Percentiles rank a stretch among this genome's conserved stretches.
phyloP scores from a whole-genome alignment of 2,329 filamentous ascomycete species.

The Zymoseptoria crescenta region DNA sequence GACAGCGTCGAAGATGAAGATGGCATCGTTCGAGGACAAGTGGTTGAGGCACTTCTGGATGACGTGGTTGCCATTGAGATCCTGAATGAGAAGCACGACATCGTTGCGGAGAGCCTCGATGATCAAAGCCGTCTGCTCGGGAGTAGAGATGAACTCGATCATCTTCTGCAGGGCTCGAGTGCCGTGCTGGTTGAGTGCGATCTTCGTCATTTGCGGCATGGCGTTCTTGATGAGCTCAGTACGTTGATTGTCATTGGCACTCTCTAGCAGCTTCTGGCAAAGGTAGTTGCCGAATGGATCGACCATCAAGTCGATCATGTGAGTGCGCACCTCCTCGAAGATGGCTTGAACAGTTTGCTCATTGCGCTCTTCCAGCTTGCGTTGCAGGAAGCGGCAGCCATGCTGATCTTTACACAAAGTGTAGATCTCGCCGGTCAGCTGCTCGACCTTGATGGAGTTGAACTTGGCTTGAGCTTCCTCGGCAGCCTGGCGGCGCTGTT shows the following conservation, averaged over 20 bases:
- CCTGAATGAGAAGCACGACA: slow-evolving; percentile 91
- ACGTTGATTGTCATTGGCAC: slow-evolving; percentile 88
- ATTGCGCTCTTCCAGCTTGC: slow-evolving; percentile 87
- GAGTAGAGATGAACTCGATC: slow-evolving; percentile 91
- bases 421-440: slow-evolving; percentile 76
- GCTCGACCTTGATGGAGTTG: slow-evolving; percentile 73
- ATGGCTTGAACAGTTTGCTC: slow-evolving; percentile 83
- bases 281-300: slow-evolving; percentile 99
- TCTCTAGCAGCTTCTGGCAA: slow-evolving; percentile 96
- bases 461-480: slow-evolving; percentile 68
- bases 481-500: slow-evolving; percentile 66
- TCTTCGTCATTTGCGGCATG: slow-evolving; percentile 76
- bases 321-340: slow-evolving; percentile 84
- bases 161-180: slow-evolving; percentile 97
- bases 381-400: slow-evolving; percentile 91
- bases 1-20: slow-evolving; percentile 96
- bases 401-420: slow-evolving; percentile 95
- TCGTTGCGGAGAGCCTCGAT: slow-evolving; percentile 73
- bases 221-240: slow-evolving; percentile 89
- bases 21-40: slow-evolving; percentile 70
- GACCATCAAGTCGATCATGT: slow-evolving; percentile 96
- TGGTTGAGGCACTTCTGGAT: slow-evolving; percentile 99
- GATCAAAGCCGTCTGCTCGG: slow-evolving; percentile 77
- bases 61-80: slow-evolving; percentile 96
- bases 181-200: slow-evolving; percentile 94